Evolutionary conservation across 192 early-diverging fungal genomes (phyloP).

Genomic region (Linnemannia elongata): DNA sequence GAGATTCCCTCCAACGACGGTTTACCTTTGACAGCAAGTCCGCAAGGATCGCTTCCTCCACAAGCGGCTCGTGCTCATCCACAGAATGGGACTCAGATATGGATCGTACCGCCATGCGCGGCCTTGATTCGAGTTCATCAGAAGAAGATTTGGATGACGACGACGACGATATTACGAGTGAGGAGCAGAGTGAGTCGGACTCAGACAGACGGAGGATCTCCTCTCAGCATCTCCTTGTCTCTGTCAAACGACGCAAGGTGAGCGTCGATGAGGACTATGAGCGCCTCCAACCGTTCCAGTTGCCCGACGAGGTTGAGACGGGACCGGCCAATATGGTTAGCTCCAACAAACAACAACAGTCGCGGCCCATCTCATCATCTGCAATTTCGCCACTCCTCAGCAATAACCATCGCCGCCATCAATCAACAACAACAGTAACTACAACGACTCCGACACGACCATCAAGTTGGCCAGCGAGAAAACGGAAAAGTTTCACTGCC

Average conservation of each 20-base stretch:
- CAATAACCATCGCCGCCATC: background rate
- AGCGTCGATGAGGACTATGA: conserved; percentile 20
- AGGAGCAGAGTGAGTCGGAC: conserved; percentile 12
- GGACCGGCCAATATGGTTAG: background rate
- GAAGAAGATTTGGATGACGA: background rate
- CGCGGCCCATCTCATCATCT: background rate
- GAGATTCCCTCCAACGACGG: background rate
- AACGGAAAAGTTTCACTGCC: conserved; percentile 27
- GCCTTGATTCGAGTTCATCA: background rate
- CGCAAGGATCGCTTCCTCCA: background rate
- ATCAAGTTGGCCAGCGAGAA: conserved; percentile 26
- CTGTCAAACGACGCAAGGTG: conserved; percentile 31
- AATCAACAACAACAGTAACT: background rate
- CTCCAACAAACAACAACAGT: conserved; percentile 2
- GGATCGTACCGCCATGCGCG: background rate
- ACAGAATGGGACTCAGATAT: background rate
- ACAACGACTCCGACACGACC: background rate
- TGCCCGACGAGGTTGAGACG: background rate
- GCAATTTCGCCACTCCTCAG: background rate
- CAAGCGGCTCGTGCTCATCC: background rate
- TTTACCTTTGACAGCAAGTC: background rate
- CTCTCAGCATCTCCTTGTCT: conserved; percentile 4
- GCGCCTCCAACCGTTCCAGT: background rate
- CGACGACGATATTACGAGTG: background rate
- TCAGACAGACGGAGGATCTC: background rate